Evolutionary conservation across 352 stramenopile genomes (phyloP), one percentile per base, ranked within the genome.

Genomic region (Globisporangium abappressorium): DNA sequence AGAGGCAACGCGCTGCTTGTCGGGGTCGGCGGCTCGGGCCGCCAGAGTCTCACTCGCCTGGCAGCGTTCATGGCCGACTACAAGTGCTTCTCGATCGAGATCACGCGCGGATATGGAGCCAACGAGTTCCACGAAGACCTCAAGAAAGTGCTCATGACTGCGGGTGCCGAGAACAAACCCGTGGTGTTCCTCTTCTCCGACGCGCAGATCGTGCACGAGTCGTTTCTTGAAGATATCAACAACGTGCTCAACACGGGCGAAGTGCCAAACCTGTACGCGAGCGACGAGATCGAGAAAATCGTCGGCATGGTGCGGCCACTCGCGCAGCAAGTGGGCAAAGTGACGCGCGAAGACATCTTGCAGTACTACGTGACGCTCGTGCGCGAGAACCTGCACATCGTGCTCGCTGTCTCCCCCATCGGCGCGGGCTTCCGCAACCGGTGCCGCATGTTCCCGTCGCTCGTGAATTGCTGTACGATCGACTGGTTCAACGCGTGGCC

Each of bases 401-500:
- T 98, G n/a, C 66, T 98, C 24, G 92, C 90, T 2, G 96, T 98
- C 60, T 98, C 91, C 18, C 94, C 94, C 2, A 97, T 98, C 55
- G 94, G 94, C 12, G 82, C 81, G 1, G 84, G 87, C n/a, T 98
- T 98, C 64, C 84, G 94, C 2, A 97, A 94, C 41, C 90, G 94
- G 0, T 98, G 93, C 64, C 89, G 92, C 14, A 98, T 97, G 89
- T 98, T 98, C 61, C 95, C 93, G 55, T 98, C 92, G 55, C 79
- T 98, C 3, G 92, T 98, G 5, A 98, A 98, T 65, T 98, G 90
- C 77, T 98, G 92, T 61, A 97, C 90, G 51, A 98, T 98, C 71
- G 95, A 98, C 66, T 98, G 95, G 95, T 98, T 98, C 77, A 97
- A 97, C 61, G 88, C 95, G 24, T 98, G 95, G 95, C 95, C 95